Evolutionary conservation across 2,329 filamentous ascomycete genomes (phyloP).

Genomic region (Whalleya microplaca): DNA sequence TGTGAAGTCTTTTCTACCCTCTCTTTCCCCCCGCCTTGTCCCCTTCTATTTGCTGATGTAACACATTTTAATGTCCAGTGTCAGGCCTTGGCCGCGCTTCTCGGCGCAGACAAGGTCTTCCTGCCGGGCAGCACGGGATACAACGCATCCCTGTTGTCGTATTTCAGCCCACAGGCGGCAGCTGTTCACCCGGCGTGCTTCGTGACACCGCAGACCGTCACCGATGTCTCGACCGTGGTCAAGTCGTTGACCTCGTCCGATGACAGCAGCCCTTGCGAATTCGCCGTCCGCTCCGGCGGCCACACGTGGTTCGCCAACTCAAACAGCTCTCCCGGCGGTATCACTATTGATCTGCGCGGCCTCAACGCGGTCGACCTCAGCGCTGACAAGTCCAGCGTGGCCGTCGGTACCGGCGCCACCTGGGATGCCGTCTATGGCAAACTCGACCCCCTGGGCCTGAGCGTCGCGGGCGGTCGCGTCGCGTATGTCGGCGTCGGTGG

Average conservation of each 20-base stretch:
- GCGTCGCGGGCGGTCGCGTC: background rate
- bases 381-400: constrained; percentile 39
- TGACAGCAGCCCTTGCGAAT: constrained; percentile 33
- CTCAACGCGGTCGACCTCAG: constrained; percentile 43
- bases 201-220: constrained; percentile 26
- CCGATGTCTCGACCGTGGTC: constrained; percentile 36
- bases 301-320: constrained; percentile 51
- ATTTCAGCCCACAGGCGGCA: constrained; percentile 19
- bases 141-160: constrained; percentile 18
- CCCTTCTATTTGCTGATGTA: too few species aligned
- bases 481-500: constrained; percentile 23
- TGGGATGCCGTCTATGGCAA: background rate
- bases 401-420: constrained; percentile 30
- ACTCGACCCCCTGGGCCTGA: background rate
- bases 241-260: constrained; percentile 19
- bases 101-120: constrained; percentile 21
- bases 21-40: too few species aligned
- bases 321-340: constrained; percentile 45
- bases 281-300: constrained; percentile 57
- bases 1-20: too few species aligned
- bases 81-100: constrained; percentile 13
- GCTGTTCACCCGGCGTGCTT: constrained; percentile 28
- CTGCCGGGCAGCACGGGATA: constrained; percentile 21
- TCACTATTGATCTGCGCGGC: constrained; percentile 48
- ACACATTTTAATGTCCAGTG: too few species aligned